Evolutionary conservation across 163 green algal genomes (phyloP), one percentile per base, ranked within the genome.

Genomic region (Picocystis sp.): DNA sequence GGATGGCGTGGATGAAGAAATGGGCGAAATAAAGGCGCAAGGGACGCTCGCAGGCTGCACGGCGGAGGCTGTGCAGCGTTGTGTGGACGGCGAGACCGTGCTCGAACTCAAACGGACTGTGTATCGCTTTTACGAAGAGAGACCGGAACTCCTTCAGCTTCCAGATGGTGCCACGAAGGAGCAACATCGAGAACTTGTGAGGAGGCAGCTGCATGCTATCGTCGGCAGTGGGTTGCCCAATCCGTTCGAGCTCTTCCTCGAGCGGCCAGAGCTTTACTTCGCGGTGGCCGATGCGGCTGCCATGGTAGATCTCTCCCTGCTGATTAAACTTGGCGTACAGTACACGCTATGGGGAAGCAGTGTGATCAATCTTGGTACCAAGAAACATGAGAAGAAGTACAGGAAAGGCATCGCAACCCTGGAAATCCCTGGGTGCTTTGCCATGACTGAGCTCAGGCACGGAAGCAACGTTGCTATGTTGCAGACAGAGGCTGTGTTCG

Each of bases 381-480:
- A 93, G 58, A 34, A 55, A n/a, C 86, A 95, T 64, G 62, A 72
- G 3, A 64, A 71, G 33, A 62, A 77, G 25, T 94, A 85, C 55
- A 84, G 86, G 61, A 77, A 86, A 21, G 81, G 79, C 52, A 92
- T 95, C 44, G 82, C 84, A 43, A 61, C 62, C 22, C 78, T 93
- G 46, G 29, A 63, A 15, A 21, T 29, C 43, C 76, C 81, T 55
- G 83, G 86, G 15, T 95, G 83, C 69, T 96, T 95, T 59, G 84
- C 85, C 1, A 95, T 95, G 86, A 95, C 86, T 2, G 86, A 96
- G 74, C 73, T 94, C 43, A 75, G 82, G 41, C 86, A 96, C 62
- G 86, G 86, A 53, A 77, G 59, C 64, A 89, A 89, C 52, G 82
- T 93, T 52, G 80, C 78, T 3, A 79, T 62, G 3, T 70, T 93